A percentile compares a stretch with the other conserved stretches of the same genome.
Evolutionary conservation across 129 eudicot genomes (phyloP).

Genomic region (Pseudognaphalium luteoalbum): DNA sequence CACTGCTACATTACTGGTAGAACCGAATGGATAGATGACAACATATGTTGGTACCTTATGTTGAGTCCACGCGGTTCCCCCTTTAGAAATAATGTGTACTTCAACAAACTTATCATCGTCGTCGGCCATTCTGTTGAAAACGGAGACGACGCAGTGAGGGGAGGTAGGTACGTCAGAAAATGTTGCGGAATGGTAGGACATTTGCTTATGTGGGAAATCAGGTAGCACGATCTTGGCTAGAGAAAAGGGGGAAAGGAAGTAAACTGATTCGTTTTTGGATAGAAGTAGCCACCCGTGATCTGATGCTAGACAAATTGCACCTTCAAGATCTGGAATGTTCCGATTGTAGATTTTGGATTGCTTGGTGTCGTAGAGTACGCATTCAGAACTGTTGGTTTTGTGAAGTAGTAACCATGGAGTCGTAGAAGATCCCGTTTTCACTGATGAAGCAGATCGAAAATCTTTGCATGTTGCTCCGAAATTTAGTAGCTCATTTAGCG

Average conservation of each 20-base stretch:
- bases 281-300: conserved; percentile 44
- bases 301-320: conserved; percentile 38
- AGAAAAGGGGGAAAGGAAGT: conserved; percentile 46
- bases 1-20: neutral
- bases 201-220: conserved; percentile 21
- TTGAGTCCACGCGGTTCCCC: conserved; percentile 26
- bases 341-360: conserved; percentile 27
- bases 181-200: conserved; percentile 24
- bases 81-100: conserved; percentile 29
- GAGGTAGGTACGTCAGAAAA: conserved; percentile 45
- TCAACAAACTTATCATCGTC: neutral
- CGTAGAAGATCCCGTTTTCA: conserved; percentile 1
- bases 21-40: too few species aligned
- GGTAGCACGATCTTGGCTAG: conserved; percentile 37
- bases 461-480: conserved; percentile 38
- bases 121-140: conserved; percentile 1
- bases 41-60: neutral
- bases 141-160: conserved; percentile 21
- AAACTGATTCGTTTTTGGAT: conserved; percentile 2
- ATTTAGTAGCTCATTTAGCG: conserved; percentile 27
- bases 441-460: conserved; percentile 40
- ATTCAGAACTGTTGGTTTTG: conserved; percentile 12
- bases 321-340: conserved; percentile 30
- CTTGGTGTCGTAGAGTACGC: neutral
- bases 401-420: conserved; percentile 29